phyloP scores from a whole-genome alignment of 2,329 filamentous ascomycete species.

The Scytalidium sp. region DNA sequence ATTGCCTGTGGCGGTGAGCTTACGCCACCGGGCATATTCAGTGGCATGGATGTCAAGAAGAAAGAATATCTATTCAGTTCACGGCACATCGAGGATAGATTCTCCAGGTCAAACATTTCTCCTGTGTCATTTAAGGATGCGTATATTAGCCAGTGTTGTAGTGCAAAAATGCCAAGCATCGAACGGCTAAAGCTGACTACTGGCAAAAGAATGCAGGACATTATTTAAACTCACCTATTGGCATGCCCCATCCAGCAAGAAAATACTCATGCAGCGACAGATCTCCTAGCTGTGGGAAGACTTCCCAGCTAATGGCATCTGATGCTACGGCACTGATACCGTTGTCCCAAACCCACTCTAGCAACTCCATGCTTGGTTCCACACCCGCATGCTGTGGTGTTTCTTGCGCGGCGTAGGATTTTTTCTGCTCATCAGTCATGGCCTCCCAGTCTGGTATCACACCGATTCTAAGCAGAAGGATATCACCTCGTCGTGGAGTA shows the following conservation, averaged over 20 bases:
- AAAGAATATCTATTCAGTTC: conserved; percentile 42
- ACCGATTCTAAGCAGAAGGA: conserved; percentile 47
- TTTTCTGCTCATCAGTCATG: conserved; percentile 27
- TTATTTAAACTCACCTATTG: conserved; percentile 25
- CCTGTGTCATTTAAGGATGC: conserved; percentile 13
- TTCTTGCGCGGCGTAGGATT: conserved; percentile 26
- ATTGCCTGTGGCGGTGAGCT: conserved; percentile 15
- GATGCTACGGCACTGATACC: conserved; percentile 32
- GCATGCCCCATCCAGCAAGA: conserved; percentile 46
- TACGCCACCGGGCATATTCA: conserved; percentile 34
- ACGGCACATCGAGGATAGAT: conserved; percentile 28
- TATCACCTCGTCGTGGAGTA: conserved; percentile 46
- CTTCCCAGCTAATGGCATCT: conserved; percentile 37
- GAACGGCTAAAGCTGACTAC: too few relatives aligned
- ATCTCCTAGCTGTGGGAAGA: conserved; percentile 15
- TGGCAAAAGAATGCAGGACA: too few relatives aligned
- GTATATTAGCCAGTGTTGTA: neutral
- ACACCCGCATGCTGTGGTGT: conserved; percentile 32
- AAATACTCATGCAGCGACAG: conserved; percentile 44
- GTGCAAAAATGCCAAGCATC: too few relatives aligned
- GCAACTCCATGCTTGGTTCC: conserved; percentile 26
- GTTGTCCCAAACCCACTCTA: conserved; percentile 34
- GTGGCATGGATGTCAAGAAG: conserved; percentile 44
- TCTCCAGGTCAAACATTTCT: conserved; percentile 34
- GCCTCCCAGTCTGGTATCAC: conserved; percentile 37